Base-by-base conservation (phyloP, 768 basidiomycete species). In the Leccinum variicolor region DNA sequence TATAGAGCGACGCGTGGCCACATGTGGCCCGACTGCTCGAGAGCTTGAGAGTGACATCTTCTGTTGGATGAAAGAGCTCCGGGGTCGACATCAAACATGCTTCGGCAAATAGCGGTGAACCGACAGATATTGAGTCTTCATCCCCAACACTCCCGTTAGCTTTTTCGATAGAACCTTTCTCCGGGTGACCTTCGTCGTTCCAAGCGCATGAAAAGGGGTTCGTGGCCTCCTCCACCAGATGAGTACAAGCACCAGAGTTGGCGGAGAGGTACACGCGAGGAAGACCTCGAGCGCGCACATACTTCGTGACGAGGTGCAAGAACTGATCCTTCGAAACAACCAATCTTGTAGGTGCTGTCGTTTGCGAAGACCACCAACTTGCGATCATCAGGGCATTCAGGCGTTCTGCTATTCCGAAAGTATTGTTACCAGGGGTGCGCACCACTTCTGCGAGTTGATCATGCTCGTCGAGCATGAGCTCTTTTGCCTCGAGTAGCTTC, bases 291-390 rank as follows among this genome's bases (percentile, higher is more conserved):
- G 83, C 76, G 41, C 95, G 91, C 34, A 97, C 96, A 67, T 96
- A 94, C 71, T 94, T 87, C 3, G 95, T 95, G 53, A 90, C 94
- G 56, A 90, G 87, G 76, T 84, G 94, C 79, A 99, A 98, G 84
- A 91, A 99, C 57, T 93, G 89, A 74, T 99, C 97, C 71, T 99
- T 97, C 96, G 74, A 99, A 99, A 13, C 97, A 97, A 53, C 97
- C 97, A 62, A 98, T 98, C 76, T 90, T 95, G 82, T 85, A 97
- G 15, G 97, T 99, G 76, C 98, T 98, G 66, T 99, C 97, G 75
- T 99, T 99, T 54, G 97, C 92, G 60, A 99, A 82, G 48, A 93
- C 91, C 9, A 98, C 90, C 1, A 86, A 84, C 60, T 83, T 85
- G 66, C 97, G 90, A 28, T 97, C 97, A 28, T 80, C 75, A 49